phyloP scores from a whole-genome alignment of 805 yeast genomes.

The Metschnikowia amazonensis region DNA sequence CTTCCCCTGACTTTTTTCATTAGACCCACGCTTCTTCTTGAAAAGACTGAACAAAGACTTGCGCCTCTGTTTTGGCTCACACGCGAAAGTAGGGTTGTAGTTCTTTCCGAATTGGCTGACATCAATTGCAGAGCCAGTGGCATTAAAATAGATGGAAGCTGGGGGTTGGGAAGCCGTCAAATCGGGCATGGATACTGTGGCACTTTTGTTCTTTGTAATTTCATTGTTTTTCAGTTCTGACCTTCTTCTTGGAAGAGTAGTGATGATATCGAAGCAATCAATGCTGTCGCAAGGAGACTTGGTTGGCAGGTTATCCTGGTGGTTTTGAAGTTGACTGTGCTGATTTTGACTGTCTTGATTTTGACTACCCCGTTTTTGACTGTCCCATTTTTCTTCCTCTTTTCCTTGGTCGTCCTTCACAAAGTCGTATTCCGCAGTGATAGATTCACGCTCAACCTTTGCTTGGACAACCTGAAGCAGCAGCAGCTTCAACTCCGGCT shows the following conservation, averaged over 20 bases:
- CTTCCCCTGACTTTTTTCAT: neutral
- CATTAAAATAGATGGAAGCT: slow-evolving; percentile 13
- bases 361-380: too few relatives aligned
- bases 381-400: too few relatives aligned
- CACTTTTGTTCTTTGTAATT: neutral
- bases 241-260: slow-evolving; percentile 1
- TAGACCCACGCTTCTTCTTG: slow-evolving; percentile 22
- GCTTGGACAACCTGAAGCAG: slow-evolving; percentile 8
- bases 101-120: slow-evolving; percentile 37
- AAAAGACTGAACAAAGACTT: slow-evolving; percentile 36
- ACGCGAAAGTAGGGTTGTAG: slow-evolving; percentile 34
- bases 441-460: slow-evolving; percentile 6
- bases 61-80: slow-evolving; percentile 10
- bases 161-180: slow-evolving; percentile 7
- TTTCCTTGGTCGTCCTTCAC: neutral
- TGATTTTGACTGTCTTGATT: too few relatives aligned
- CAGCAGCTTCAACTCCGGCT: slow-evolving; percentile 6
- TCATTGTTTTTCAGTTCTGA: neutral
- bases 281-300: slow-evolving; percentile 10
- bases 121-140: slow-evolving; percentile 38
- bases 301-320: neutral
- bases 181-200: slow-evolving; percentile 17
- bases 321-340: too few relatives aligned
- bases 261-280: slow-evolving; percentile 17
- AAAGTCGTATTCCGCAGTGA: slow-evolving; percentile 12